A percentile compares a stretch with the other conserved stretches of the same genome.
phyloP scores from a whole-genome alignment of 108 stramenopile genomes.

The Pseudonitzschia multistriata region DNA sequence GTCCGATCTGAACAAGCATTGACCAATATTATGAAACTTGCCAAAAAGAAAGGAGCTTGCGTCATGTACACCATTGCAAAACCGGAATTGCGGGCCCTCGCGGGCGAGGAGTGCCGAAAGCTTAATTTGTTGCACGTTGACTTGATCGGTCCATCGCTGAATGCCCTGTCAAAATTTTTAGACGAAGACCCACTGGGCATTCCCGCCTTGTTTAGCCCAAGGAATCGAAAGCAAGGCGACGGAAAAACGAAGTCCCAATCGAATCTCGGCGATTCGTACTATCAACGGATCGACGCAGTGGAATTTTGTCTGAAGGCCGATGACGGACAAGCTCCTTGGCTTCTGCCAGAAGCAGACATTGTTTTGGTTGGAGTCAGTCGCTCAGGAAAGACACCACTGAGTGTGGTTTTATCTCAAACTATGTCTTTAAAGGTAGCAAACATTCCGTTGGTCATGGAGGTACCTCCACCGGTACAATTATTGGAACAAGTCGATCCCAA shows the following conservation, averaged over 20 bases:
- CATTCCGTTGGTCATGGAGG: slow-evolving; percentile 48
- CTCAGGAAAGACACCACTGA: slow-evolving; percentile 47
- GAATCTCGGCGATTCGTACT: slow-evolving; percentile 36
- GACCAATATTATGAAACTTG: slow-evolving; percentile 30
- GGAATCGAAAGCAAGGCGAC: not conserved
- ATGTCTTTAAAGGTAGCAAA: slow-evolving; percentile 51
- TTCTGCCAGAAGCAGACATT: slow-evolving; percentile 44
- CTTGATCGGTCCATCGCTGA: slow-evolving; percentile 41
- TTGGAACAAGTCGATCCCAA: slow-evolving; percentile 34
- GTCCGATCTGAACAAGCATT: slow-evolving; percentile 14
- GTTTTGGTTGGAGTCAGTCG: slow-evolving; percentile 43
- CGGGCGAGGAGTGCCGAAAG: slow-evolving; percentile 23
- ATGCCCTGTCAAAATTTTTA: slow-evolving; percentile 29
- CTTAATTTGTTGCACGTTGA: slow-evolving; percentile 29
- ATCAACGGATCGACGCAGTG: slow-evolving; percentile 44
- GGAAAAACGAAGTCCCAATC: slow-evolving; percentile 6
- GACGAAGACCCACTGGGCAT: slow-evolving; percentile 37
- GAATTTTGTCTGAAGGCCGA: slow-evolving; percentile 49
- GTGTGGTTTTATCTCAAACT: slow-evolving; percentile 43
- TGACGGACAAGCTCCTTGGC: slow-evolving; percentile 40
- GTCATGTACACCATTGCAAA: slow-evolving; percentile 45
- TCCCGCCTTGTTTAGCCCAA: slow-evolving; percentile 4
- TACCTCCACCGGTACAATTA: slow-evolving; percentile 42
- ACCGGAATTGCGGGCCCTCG: slow-evolving; percentile 24
- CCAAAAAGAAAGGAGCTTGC: slow-evolving; percentile 27